Conservation (phyloP, 306 rosid species). For the Fragaria iinumae region DNA sequence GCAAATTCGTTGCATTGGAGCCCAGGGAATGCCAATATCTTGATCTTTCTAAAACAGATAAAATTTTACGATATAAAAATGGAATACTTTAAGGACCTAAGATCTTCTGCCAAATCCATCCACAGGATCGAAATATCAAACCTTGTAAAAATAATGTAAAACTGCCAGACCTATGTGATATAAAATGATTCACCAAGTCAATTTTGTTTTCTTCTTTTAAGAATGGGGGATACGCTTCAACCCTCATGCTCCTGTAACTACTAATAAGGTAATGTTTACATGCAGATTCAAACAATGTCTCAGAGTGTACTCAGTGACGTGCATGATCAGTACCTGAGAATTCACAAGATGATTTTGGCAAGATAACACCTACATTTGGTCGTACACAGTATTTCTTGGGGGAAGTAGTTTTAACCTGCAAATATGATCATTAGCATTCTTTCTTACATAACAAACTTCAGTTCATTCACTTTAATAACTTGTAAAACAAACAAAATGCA, state of each 20-base stretch:
- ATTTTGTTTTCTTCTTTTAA: neutral
- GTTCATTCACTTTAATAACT: neutral
- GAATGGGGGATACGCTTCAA: neutral
- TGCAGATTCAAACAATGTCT: neutral
- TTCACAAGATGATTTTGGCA: constrained; percentile 61
- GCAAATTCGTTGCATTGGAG: neutral
- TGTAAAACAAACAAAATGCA: constrained; percentile 8
- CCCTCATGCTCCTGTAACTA: neutral
- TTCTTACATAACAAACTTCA: neutral
- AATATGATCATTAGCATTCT: constrained; percentile 9
- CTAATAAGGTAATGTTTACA: neutral
- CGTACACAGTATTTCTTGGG: constrained; percentile 88
- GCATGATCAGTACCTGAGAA: constrained; percentile 56
- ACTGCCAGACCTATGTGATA: neutral
- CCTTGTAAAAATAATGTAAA: neutral
- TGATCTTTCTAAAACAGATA: constrained; percentile 4
- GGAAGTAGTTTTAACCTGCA: constrained; percentile 91
- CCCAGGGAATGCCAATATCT: neutral
- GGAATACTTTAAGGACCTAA: neutral
- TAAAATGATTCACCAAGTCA: neutral
- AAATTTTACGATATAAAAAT: neutral
- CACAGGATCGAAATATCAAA: neutral
- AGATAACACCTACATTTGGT: constrained; percentile 82
- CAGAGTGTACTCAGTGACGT: neutral
- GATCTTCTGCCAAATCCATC: neutral